Evolutionary conservation across 768 basidiomycete species (phyloP).

Genomic region (Tulasnella sp.): DNA sequence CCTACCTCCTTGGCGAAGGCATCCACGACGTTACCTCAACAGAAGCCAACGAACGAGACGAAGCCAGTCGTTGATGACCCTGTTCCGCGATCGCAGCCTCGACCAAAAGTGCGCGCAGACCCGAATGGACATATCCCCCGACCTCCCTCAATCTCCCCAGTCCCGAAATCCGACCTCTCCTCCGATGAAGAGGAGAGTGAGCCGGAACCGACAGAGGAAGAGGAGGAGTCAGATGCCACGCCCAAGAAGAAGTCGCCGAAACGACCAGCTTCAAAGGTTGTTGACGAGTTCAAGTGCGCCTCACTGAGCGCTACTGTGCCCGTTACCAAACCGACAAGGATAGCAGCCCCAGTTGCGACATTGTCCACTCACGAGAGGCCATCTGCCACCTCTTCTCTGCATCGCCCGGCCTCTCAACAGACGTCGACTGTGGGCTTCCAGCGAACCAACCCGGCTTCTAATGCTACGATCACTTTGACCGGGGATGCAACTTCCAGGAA

Average conservation of each 20-base stretch:
- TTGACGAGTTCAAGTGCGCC: slow-evolving; percentile 12
- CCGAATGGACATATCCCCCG: neutral
- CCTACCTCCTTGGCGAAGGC: slow-evolving; percentile 3
- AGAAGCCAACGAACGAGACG: neutral
- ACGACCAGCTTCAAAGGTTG: neutral
- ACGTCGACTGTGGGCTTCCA: neutral
- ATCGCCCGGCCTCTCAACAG: neutral
- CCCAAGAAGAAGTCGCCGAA: neutral
- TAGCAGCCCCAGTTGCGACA: neutral
- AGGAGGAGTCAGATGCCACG: neutral
- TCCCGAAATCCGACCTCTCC: neutral
- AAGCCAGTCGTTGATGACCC: neutral
- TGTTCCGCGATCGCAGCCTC: neutral
- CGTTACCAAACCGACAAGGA: neutral
- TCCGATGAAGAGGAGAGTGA: slow-evolving; percentile 2
- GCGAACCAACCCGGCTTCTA: neutral
- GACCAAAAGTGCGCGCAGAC: neutral
- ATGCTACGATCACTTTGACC: neutral
- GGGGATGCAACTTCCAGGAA: slow-evolving; percentile 4
- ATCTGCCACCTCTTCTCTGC: neutral
- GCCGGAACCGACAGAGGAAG: neutral
- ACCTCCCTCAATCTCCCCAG: neutral
- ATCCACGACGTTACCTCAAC: neutral
- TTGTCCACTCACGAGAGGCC: neutral
- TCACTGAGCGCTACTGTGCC: neutral